These are phyloP conservation scores for Closterium sp. DNA, from an alignment of 139 green algal genomes.

Conservation along the genomic window DNA sequence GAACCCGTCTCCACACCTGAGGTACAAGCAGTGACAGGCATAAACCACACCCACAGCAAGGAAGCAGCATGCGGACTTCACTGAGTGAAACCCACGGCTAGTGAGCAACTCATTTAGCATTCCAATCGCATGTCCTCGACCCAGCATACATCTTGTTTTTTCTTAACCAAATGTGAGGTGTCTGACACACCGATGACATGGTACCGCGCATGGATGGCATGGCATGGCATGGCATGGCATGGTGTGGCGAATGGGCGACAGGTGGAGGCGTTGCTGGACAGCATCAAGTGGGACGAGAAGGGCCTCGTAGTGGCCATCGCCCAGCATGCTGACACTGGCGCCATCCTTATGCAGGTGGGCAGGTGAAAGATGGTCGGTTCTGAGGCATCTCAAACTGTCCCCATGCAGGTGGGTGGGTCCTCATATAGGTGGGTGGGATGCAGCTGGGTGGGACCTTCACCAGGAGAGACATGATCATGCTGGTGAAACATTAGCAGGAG, in stretches of 20 bases:
- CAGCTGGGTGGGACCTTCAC: no score
- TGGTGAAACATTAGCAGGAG: conserved; percentile 52
- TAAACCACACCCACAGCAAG: not conserved
- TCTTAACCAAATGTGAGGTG: no score
- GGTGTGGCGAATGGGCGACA: not conserved
- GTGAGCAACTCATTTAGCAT: no score
- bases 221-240: not conserved
- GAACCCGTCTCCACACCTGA: not conserved
- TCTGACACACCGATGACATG: not conserved
- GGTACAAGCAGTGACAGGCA: not conserved
- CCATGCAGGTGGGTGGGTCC: not conserved
- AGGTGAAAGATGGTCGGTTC: no score
- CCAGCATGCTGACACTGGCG: conserved; percentile 93
- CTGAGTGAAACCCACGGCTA: no score
- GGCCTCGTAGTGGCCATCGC: conserved; percentile 90
- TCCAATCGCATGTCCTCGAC: no score
- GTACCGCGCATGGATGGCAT: no score
- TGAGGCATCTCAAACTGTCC: no score
- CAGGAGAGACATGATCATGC: no score
- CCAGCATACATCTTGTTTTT: no score
- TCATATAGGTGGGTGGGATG: no score
- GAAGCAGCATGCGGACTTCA: not conserved
- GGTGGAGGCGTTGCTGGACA: conserved; percentile 70
- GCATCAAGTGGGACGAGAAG: conserved; percentile 80
- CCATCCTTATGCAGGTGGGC: conserved; percentile 86